Evolutionary conservation across 305 asterid species (phyloP), one percentile per base, ranked within the genome.

Genomic region (Fraxinus nigra): DNA sequence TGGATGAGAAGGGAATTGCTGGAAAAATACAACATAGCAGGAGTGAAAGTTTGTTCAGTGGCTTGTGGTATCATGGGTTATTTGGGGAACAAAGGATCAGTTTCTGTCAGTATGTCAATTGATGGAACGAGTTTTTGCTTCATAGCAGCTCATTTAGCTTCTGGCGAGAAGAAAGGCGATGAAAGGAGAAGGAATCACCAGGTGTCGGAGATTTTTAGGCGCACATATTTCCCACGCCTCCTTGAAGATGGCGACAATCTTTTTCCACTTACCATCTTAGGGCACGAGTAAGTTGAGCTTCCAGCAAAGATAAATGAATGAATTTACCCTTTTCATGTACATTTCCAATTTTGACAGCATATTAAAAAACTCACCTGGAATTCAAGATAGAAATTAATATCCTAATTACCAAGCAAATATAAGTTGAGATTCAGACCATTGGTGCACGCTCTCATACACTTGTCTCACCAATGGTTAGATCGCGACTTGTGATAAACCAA

Each of bases 21-120:
- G 78, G 82, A 92, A 84, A 85, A 73, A 75, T 89, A 89, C 82
- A 77, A 82, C 2, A 79, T 93, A 77, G 89, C 95, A 0, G 88
- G 91, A 37, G 97, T 92, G 46, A 90, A 85, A 82, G 93, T 95
- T 34, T 92, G 93, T 67, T 89, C 97, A 0, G 98, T 93, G 88
- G 98, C 97, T 24, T 95, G 98, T 82, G 98, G 98, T 20, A 90
- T 93, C 81, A 91, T 95, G 98, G 98, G 98, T 13, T 92, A 89
- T 88, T 87, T 95, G 88, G 97, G 98, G 35, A 95, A 95, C 86
- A 95, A 95, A 86, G 98, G 98, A 72, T 93, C 98, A 0, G 95
- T 95, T 80, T 87, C 95, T 0, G 90, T 93, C 65, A 95, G 98
- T 83, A 80, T 95, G 94, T 84, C 92, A 28, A 88, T 93, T 33